Evolutionary conservation across 768 basidiomycete genomes (phyloP), one percentile per base, ranked within the genome.

Genomic region (Pleurotus eryngii): DNA sequence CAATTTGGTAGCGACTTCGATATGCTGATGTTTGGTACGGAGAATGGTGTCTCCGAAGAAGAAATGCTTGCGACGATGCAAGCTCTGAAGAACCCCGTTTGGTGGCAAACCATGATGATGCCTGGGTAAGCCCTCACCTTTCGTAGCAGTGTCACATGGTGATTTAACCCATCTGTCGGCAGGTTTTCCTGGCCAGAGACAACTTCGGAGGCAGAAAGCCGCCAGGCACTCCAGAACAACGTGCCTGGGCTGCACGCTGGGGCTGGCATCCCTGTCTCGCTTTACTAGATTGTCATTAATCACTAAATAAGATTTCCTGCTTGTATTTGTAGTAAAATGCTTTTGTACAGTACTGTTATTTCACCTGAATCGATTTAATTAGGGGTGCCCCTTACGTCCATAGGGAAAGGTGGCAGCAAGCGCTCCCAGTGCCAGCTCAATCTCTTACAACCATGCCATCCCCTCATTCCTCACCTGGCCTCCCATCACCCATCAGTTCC

Each of bases 41-140:
- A 60, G 8, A 68, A 63, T 49, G 64, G 70, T 4, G 69, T 76
- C 37, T 72, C 78, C 22, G 80, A 79, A 15, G 85, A 81, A 42
- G 81, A 87, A 46, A 79, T 83, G 69, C 75, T 89, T 59, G 89
- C 88, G 0, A 81, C 87, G 17, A 86, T 92, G 85, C 80, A 83
- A 49, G 83, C 83, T 26, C 74, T 92, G 56, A 85, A 87, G 60
- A 88, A 85, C 49, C 84, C 84, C 2, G 78, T 73, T 6, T 92
- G 84, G 81, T 90, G 87, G 89, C 71, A 79, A 45, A 87, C 81
- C 49, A 86, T 90, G 84, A 87, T 91, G 89, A 89, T 92, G 87
- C 90, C 90, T 38, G 90, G 90, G 86, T 87, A 67, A 18, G 39
- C 37, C 46, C 59, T 57, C 27, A 9, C 24, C 7, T 15, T 35